These are phyloP conservation scores for Lipomyces japonicus DNA, from an alignment of 805 yeast species.

Conservation along the genomic window DNA sequence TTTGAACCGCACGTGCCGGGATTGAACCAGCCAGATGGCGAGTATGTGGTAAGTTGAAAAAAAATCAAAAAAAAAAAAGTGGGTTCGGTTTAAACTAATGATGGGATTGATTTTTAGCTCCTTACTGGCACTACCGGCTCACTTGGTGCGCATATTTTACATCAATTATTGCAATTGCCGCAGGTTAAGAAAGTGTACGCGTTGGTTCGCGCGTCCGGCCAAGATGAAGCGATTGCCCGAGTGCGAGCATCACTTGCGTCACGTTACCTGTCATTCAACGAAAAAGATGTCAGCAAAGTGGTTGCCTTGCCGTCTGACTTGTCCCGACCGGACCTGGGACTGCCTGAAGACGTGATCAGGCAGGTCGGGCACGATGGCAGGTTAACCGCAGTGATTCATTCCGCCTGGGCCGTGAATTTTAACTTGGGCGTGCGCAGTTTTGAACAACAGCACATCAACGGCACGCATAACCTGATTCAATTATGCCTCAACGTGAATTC, in stretches of 20 bases:
- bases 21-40: constrained; percentile 2
- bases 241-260: constrained; percentile 3
- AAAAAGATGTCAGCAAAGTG: constrained; percentile 2
- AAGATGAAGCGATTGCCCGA: constrained; percentile 7
- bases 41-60: constrained; percentile 9
- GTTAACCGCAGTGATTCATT: constrained; percentile 15
- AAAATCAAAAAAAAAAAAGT: no score
- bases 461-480: constrained; percentile 15
- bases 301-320: constrained; percentile 11
- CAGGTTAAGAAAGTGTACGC: constrained; percentile 18
- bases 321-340: constrained; percentile 14
- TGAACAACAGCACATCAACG: constrained; percentile 19
- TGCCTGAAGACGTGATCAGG: background rate
- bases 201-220: constrained; percentile 17
- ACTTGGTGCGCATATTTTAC: constrained; percentile 18
- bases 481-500: constrained; percentile 11
- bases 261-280: constrained; percentile 3
- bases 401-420: constrained; percentile 26
- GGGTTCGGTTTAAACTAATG: background rate
- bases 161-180: constrained; percentile 2
- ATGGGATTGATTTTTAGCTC: background rate
- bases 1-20: constrained; percentile 13
- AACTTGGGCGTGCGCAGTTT: constrained; percentile 15
- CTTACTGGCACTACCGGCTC: constrained; percentile 24
- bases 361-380: constrained; percentile 1